Evolutionary conservation across 225 moss, liverwort and hornwort species (phyloP), one percentile per base, ranked within the genome.

Genomic region (Ulota crispa): DNA sequence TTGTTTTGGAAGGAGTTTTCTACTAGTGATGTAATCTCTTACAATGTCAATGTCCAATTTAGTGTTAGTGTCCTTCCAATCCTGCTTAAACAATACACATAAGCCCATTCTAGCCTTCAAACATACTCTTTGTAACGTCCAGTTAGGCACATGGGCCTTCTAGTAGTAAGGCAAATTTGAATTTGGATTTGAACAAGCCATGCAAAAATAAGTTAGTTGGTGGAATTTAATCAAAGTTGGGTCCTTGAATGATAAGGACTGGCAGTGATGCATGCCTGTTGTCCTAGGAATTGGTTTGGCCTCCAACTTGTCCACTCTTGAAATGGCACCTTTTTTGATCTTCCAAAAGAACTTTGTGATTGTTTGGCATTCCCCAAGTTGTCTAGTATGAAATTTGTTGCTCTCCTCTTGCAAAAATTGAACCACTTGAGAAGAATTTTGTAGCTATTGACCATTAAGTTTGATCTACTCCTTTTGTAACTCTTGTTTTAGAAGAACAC

Each of bases 241-340:
- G 14, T 72, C 72, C 54, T 32, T 72, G 54, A 31, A 72, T 3
- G 54, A 72, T 24, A 72, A 72, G 20, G 54, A 72, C 53, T 2
- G 3, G 53, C 72, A 72, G 0, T 53, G 21, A 9, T 72, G 72
- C 53, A 53, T 72, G 21, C 72, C 72, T 55, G 7, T 31, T 4
- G 54, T 72, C 20, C 34, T 2, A 8, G 72, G 53, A 55, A 72
- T 72, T 0, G 54, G 19, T 55, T 72, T 20, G 3, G 72, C 72
- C 54, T 72, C 54, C 72, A 53, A 55, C 8, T 53, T 72, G 31
- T 72, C 72, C 3, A 55, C 72, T 72, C 54, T 54, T 23, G 19
- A 4, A 19, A 72, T 72, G 54, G 1, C 72, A 55, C 72, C 72
- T 72, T 72, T 32, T 31, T 72, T 72, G 52, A 72, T 72, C 72